Base-by-base conservation (phyloP, 2,329 filamentous ascomycete genomes). In the Leptographium radiaticola region DNA sequence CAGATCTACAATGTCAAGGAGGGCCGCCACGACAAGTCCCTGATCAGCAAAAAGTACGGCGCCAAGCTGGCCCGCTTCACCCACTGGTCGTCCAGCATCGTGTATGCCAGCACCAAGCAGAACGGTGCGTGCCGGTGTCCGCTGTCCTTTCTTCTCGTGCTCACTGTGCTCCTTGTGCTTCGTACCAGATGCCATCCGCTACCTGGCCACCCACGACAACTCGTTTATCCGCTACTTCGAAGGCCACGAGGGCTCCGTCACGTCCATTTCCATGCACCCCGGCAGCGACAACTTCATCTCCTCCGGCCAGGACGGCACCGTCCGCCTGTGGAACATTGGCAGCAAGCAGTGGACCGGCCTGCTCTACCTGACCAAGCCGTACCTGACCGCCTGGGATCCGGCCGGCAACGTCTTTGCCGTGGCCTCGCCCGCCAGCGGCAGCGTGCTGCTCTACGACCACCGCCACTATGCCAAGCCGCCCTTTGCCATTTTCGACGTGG, bases 41-140 rank as follows among this genome's bases (percentile, higher is more conserved):
- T 96, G 48, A 83, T 94, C 51, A 94, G 87, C 70, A 95, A 97
- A 66, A 98, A 98, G 67, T 98, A 98, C 63, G 93, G 93, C 56
- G 89, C 89, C 18, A 93, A 95, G 66, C 78, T 96, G 54, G 93
- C 93, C 40, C 86, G 88, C 62, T 98, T 97, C 68, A 95, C 91
- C 1, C 93, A 97, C 66, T 87, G 91, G 57, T 84, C 84, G 59
- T 88, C 88, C 25, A 90, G 88, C 66, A 89, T 98, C 64, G 83
- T 98, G 56, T 96, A 97, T 64, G 90, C 93, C 51, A 95, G 88
- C 66, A 98, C 93, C 13, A 96, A 95, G 66, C 83, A 94, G 62
- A 94, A 98, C 64, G 80, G 86, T 89, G 73, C 57, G 72, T 49
- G 7, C n/a, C 8, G 30, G 8, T 6, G 25, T 13, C 38, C 11